Conservation (phyloP, 2,329 filamentous ascomycete species). For the Juglanconis oblonga region DNA sequence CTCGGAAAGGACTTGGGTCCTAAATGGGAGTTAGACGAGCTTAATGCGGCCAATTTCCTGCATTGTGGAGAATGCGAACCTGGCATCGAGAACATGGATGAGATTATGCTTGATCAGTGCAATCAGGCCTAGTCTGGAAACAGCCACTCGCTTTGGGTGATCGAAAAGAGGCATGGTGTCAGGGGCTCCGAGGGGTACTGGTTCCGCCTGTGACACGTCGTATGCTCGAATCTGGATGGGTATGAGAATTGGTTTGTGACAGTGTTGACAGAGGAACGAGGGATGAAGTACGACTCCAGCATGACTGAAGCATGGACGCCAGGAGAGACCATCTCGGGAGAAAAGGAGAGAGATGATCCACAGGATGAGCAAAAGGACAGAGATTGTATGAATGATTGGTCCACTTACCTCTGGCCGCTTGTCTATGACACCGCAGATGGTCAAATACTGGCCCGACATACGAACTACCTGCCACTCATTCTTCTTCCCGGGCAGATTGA, state of each 20-base stretch:
- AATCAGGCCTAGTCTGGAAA: slow-evolving; percentile 2
- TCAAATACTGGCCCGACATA: no score
- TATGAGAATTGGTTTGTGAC: no score
- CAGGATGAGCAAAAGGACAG: no score
- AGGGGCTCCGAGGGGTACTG: not conserved
- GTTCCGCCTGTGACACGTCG: not conserved
- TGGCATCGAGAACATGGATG: slow-evolving; percentile 5
- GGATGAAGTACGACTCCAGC: no score
- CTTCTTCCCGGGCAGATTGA: not conserved
- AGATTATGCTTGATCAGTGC: slow-evolving; percentile 1
- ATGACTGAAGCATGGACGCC: no score
- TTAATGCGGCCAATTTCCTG: no score
- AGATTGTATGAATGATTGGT: no score
- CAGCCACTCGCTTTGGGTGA: slow-evolving; percentile 1
- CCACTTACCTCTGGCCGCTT: no score
- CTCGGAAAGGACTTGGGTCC: not conserved
- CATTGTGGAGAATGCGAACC: not conserved
- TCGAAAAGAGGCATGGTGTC: not conserved
- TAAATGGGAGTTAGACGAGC: not conserved
- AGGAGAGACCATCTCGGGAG: no score
- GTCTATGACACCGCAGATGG: no score
- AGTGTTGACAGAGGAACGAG: no score
- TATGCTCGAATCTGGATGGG: not conserved
- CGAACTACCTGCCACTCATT: slow-evolving; percentile 7
- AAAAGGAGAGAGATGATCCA: no score